Percentiles rank a stretch among this genome's conserved stretches.
Conservation (phyloP, 179 eudicot genomes). For the Spergularia azorica region DNA sequence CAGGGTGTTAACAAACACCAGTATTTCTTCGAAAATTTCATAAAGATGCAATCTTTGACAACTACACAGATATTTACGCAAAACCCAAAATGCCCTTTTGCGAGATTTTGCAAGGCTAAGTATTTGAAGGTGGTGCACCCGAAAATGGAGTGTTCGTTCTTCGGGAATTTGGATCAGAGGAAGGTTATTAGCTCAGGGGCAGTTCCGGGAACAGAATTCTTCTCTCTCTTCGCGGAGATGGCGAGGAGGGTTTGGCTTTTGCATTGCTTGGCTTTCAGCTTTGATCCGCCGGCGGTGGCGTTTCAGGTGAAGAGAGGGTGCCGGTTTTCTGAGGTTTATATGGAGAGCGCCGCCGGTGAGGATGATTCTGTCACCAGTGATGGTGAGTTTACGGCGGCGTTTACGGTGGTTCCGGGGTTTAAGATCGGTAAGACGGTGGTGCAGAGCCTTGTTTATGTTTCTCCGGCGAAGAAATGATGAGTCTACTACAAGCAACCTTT, state of each 20-base stretch:
- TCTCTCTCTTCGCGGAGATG: constrained; percentile 69
- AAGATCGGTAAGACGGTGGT: constrained; percentile 75
- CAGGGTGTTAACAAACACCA: not conserved
- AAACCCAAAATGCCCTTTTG: constrained; percentile 49
- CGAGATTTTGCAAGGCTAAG: constrained; percentile 51
- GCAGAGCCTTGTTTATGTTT: constrained; percentile 76
- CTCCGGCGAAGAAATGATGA: constrained; percentile 11
- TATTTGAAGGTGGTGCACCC: constrained; percentile 72
- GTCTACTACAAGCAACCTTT: too few relatives aligned
- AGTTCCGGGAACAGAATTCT: constrained; percentile 62
- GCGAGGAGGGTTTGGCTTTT: constrained; percentile 73
- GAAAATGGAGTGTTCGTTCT: constrained; percentile 84
- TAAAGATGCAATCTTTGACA: constrained; percentile 41
- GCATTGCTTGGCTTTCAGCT: constrained; percentile 67
- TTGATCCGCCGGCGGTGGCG: constrained; percentile 51
- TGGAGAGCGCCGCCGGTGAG: constrained; percentile 61
- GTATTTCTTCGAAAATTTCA: constrained; percentile 45
- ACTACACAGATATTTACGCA: constrained; percentile 39
- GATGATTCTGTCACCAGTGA: constrained; percentile 41
- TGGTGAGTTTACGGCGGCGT: constrained; percentile 18
- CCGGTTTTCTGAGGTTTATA: constrained; percentile 78
- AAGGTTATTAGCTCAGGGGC: constrained; percentile 62
- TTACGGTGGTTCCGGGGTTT: constrained; percentile 80
- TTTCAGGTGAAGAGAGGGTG: constrained; percentile 64
- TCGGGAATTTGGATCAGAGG: constrained; percentile 75